Base-by-base conservation (phyloP, 2,329 filamentous ascomycete species). In the Colletotrichum chlorophyti region DNA sequence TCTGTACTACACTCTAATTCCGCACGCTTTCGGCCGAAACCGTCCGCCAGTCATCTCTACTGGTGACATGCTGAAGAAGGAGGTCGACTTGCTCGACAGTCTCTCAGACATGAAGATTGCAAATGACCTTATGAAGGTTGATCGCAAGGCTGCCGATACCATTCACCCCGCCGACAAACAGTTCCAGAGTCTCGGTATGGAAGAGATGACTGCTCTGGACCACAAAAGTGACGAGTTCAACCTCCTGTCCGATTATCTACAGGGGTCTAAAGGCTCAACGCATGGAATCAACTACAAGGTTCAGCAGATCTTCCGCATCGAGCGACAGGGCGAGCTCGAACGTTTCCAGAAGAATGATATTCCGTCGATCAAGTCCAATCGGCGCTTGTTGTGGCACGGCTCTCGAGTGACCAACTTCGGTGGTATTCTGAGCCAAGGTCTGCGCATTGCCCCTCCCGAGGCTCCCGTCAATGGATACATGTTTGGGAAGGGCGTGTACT, bases 401-500 rank as follows among this genome's bases (percentile, higher is more conserved):
- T 93, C 90, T 14, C 87, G 91, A 29, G 83, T 82, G 27, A 95
- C 91, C 49, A 96, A 96, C 71, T 96, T 88, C 64, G 91, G 89
- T 68, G 93, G 92, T 68, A 97, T 97, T 58, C 83, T 96, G 37
- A 90, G 87, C 55, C 91, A 96, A 72, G 93, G 93, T 63, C 83
- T 97, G 6, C 89, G 91, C n/a, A 96, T 96, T 64, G 93, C 93
- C 6, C 93, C 93, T 0, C 89, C 89, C 0, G 89, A 96, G 71
- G 92, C 92, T 0, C 93, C 91, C 0, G 87, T 87, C 0, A 83
- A 81, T 5, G 91, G 91, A 1, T 93, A 94, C 76, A 94, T 94
- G 90, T 96, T 96, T 65, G 92, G 89, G 55, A 96, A 96, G 72
- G 92, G 92, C 40, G 90, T 96, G 42, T 96, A 96, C 69, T 83